Percentiles rank a stretch among this genome's conserved stretches.
These are phyloP conservation scores for Talaromyces trachyspermus DNA, from an alignment of 495 filamentous ascomycete genomes.

Conservation along the genomic window DNA sequence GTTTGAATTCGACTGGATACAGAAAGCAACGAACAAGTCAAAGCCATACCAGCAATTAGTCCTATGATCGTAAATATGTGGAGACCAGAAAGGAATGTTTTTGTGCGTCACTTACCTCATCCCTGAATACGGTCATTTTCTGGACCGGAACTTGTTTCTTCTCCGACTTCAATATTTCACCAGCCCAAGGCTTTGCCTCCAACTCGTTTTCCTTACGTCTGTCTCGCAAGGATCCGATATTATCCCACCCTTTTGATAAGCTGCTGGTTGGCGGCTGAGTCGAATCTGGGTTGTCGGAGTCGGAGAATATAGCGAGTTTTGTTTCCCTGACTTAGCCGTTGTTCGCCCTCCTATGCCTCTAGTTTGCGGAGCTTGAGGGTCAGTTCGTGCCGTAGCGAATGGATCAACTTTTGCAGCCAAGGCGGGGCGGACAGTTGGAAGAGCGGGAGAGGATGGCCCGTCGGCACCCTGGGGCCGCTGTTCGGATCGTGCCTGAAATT, in stretches of 20 bases:
- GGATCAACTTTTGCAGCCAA: constrained; percentile 81
- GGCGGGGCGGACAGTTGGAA: constrained; percentile 77
- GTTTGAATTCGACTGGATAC: constrained; percentile 54
- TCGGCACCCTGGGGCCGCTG: constrained; percentile 47
- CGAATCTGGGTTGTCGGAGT: constrained; percentile 41
- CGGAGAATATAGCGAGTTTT: constrained; percentile 90
- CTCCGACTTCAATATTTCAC: constrained; percentile 81
- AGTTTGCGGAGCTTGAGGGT: constrained; percentile 58
- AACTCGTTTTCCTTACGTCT: constrained; percentile 90
- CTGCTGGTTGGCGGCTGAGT: constrained; percentile 38
- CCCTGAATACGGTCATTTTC: constrained; percentile 91
- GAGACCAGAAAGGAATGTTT: constrained; percentile 32
- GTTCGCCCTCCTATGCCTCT: constrained; percentile 38
- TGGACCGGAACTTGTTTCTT: constrained; percentile 65
- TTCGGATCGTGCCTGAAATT: constrained; percentile 76
- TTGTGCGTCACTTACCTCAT: constrained; percentile 66
- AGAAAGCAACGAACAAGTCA: constrained; percentile 48
- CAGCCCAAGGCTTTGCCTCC: constrained; percentile 84
- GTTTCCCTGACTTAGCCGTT: constrained; percentile 53
- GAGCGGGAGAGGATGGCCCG: constrained; percentile 74
- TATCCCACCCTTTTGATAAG: constrained; percentile 76
- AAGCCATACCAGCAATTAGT: constrained; percentile 75
- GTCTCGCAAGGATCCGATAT: constrained; percentile 74
- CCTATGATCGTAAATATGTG: constrained; percentile 90
- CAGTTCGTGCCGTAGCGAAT: constrained; percentile 48